These are phyloP conservation scores for Solanum neorickii DNA, from an alignment of 257 asterid genomes.

Conservation along the genomic window DNA sequence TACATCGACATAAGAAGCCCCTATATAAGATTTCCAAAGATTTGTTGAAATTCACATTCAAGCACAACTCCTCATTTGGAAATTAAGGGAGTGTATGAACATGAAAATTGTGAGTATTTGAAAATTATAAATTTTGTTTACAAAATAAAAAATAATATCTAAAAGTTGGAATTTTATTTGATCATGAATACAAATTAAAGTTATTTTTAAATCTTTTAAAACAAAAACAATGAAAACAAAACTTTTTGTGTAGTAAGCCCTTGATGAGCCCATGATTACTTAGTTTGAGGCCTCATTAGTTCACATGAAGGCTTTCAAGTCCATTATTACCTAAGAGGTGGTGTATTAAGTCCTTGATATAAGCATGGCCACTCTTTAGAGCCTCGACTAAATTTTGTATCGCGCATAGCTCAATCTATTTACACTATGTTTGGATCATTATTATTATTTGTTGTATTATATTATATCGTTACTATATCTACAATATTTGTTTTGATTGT, in stretches of 20 bases:
- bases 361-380: background rate
- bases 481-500: no score
- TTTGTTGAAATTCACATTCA: background rate
- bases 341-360: background rate
- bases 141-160: no score
- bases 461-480: no score
- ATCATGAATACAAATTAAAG: no score
- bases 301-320: background rate
- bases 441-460: no score
- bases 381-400: no score
- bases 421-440: no score
- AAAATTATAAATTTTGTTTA: no score
- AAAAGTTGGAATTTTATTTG: no score
- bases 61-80: background rate
- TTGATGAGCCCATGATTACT: background rate
- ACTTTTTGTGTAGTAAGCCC: background rate
- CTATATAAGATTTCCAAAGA: background rate
- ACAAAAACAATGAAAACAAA: no score
- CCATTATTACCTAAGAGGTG: background rate
- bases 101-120: background rate
- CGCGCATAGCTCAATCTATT: no score
- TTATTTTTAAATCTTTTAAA: no score
- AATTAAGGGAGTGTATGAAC: background rate
- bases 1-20: background rate
- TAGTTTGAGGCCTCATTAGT: background rate